A percentile compares a stretch with the other conserved stretches of the same genome.
These are phyloP conservation scores for Tolypocladium endophyticum DNA, from an alignment of 2,329 filamentous ascomycete genomes.

Conservation along the genomic window DNA sequence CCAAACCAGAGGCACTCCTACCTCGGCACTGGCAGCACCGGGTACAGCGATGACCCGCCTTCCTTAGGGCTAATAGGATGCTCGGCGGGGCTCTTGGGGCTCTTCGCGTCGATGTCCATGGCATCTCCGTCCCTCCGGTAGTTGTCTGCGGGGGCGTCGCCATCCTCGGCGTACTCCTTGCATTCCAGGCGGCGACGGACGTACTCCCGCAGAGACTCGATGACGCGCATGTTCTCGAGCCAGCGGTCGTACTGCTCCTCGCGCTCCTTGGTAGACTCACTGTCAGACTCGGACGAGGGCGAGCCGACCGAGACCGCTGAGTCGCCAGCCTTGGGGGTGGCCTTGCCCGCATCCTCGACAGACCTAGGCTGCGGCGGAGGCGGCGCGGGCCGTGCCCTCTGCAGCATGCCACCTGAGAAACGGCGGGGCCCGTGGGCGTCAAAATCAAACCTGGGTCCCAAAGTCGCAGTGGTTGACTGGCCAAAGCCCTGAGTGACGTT, in stretches of 20 bases:
- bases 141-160: slow-evolving; percentile 4
- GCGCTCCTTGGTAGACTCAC: slow-evolving; percentile 40
- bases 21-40: slow-evolving; percentile 25
- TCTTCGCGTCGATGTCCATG: slow-evolving; percentile 27
- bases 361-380: slow-evolving; percentile 24
- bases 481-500: slow-evolving; percentile 61
- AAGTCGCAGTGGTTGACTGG: slow-evolving; percentile 58
- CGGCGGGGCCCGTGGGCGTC: slow-evolving; percentile 53
- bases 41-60: slow-evolving; percentile 27
- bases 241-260: slow-evolving; percentile 55
- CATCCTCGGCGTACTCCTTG: slow-evolving; percentile 38
- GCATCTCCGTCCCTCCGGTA: slow-evolving; percentile 15
- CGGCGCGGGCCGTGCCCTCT: slow-evolving; percentile 40
- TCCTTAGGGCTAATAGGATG: slow-evolving; percentile 14
- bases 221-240: slow-evolving; percentile 55
- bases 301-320: slow-evolving; percentile 38
- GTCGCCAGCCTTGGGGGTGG: slow-evolving; percentile 33
- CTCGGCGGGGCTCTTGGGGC: slow-evolving; percentile 13
- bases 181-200: slow-evolving; percentile 46
- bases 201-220: slow-evolving; percentile 50
- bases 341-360: slow-evolving; percentile 22
- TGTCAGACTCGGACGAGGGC: slow-evolving; percentile 45
- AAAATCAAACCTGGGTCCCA: slow-evolving; percentile 60
- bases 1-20: background rate
- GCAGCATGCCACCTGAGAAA: slow-evolving; percentile 57